Evolutionary conservation across 352 stramenopile species (phyloP), one percentile per base, ranked within the genome.

Genomic region (Lagenidium sp.): DNA sequence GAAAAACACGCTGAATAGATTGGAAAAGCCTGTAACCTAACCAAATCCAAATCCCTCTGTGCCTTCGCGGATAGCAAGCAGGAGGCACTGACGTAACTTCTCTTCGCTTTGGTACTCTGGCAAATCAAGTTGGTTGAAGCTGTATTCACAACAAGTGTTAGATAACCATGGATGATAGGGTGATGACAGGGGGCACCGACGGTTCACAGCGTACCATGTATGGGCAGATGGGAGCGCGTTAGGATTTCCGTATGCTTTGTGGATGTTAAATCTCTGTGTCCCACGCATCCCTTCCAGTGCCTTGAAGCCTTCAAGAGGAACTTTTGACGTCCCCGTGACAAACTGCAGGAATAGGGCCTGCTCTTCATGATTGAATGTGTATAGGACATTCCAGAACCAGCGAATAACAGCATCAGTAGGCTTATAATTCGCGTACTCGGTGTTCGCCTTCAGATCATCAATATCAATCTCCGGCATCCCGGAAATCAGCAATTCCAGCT

Each of bases 121-220:
- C 22, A 99, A 68, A 67, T 99, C 97, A 30, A 99, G 69, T 44
- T 98, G 91, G 65, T 99, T 99, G 62, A 99, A 99, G 69, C 82
- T 94, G 53, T 37, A 54, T 36, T 35, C 36, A 47, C 46, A 13
- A 32, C 23, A 21, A 46, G 13, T n/a, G n/a, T n/a, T n/a, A n/a
- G n/a, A n/a, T n/a, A n/a, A n/a, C n/a, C n/a, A n/a, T n/a, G n/a
- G n/a, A n/a, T n/a, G n/a, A n/a, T n/a, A n/a, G n/a, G n/a, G n/a
- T n/a, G n/a, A n/a, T n/a, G n/a, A n/a, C n/a, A n/a, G n/a, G n/a
- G n/a, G n/a, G n/a, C n/a, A n/a, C n/a, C n/a, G n/a, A n/a, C n/a
- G n/a, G n/a, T n/a, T n/a, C n/a, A n/a, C n/a, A 10, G 71, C 74
- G 52, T 62, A 92, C 82, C 96, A 99, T 25, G 97, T 99, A 72